Conservation (phyloP, 2,329 filamentous ascomycete genomes). For the Fusarium sp. region DNA sequence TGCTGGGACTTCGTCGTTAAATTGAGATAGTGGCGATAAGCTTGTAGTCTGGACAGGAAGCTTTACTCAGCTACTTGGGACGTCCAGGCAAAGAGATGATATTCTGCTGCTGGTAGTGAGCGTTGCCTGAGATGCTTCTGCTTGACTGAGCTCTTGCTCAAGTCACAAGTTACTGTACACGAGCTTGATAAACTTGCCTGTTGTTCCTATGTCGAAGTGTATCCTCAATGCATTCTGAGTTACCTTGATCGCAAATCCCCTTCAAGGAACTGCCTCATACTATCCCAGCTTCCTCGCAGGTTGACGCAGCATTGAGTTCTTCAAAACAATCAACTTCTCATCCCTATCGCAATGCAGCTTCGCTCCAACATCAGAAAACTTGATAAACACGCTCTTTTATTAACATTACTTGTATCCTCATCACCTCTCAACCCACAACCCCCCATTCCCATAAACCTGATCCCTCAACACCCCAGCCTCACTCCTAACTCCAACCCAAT, state of each 20-base stretch:
- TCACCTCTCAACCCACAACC: slow-evolving; percentile 55
- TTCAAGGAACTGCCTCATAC: not conserved
- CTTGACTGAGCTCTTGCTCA: not conserved
- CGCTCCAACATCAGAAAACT: fast-evolving
- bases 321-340: not conserved
- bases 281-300: not conserved
- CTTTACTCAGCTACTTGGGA: not conserved
- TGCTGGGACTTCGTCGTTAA: not conserved
- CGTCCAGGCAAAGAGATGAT: not conserved
- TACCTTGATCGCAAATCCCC: not conserved
- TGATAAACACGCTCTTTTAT: not conserved
- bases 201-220: too few species aligned
- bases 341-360: not conserved
- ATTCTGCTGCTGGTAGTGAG: not conserved
- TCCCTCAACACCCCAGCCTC: slow-evolving; percentile 59
- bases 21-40: not conserved
- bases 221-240: not conserved
- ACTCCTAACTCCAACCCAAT: slow-evolving; percentile 67
- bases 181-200: not conserved
- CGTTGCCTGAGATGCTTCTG: not conserved
- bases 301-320: not conserved
- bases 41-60: not conserved
- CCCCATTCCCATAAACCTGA: slow-evolving; percentile 58
- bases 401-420: not conserved
- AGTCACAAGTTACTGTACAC: too few species aligned